phyloP scores from a whole-genome alignment of 2,329 filamentous ascomycete species.

The Samsoniella hepiali region DNA sequence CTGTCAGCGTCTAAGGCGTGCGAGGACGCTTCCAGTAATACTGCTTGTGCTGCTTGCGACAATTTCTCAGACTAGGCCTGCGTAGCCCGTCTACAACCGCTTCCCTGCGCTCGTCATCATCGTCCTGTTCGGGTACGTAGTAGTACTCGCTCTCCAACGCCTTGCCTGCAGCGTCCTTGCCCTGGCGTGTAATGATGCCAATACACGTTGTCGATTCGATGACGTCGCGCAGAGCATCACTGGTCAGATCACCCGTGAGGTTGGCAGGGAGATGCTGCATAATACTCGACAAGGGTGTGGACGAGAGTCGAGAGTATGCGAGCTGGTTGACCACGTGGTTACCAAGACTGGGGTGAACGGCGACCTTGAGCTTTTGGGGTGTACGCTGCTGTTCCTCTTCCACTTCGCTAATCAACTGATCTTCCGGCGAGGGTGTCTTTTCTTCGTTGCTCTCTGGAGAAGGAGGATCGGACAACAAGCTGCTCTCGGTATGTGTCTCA shows the following conservation, averaged over 20 bases:
- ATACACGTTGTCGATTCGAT: slow-evolving; percentile 75
- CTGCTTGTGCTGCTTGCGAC: slow-evolving; percentile 94
- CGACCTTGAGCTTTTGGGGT: slow-evolving; percentile 26
- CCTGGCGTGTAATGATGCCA: slow-evolving; percentile 82
- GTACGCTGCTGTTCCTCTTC: slow-evolving; percentile 9
- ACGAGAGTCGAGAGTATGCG: slow-evolving; percentile 88
- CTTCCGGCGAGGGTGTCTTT: slow-evolving; percentile 6
- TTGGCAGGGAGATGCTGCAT: slow-evolving; percentile 76
- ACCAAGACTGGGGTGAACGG: slow-evolving; percentile 48
- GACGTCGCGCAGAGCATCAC: slow-evolving; percentile 63
- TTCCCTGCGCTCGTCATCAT: slow-evolving; percentile 71
- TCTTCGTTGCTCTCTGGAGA: slow-evolving; percentile 15
- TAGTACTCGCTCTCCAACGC: slow-evolving; percentile 94
- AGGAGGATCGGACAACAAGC: slow-evolving; percentile 16
- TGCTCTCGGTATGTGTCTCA: slow-evolving; percentile 16
- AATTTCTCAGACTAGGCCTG: slow-evolving; percentile 84
- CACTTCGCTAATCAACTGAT: background rate
- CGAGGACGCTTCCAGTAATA: slow-evolving; percentile 66
- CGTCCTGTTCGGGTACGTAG: slow-evolving; percentile 85
- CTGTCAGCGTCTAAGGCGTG: slow-evolving; percentile 45
- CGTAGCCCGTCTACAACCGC: slow-evolving; percentile 82
- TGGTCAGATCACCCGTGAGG: slow-evolving; percentile 57
- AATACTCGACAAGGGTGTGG: slow-evolving; percentile 85
- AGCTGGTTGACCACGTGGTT: slow-evolving; percentile 96
- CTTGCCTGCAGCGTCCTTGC: slow-evolving; percentile 95